These are phyloP conservation scores for Pachysandra terminalis DNA, from an alignment of 164 flowering plant genomes.

Conservation along the genomic window DNA sequence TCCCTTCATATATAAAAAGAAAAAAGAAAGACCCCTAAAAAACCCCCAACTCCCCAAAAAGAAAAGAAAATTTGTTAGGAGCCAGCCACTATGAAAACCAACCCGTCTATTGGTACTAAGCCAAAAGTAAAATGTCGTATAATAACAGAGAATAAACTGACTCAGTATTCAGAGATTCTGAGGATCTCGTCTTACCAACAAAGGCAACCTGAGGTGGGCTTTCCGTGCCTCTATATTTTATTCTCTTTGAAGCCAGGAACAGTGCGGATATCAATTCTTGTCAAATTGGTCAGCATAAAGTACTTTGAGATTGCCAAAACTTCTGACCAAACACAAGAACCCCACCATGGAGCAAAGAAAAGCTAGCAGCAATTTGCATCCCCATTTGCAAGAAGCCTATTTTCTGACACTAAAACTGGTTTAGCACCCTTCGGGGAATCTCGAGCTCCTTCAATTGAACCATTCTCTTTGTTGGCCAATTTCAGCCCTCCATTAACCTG, in stretches of 20 bases:
- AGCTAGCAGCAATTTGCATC: slow-evolving; percentile 41
- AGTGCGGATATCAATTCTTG: neutral
- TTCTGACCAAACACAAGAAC: slow-evolving; percentile 6
- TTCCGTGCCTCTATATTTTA: too few species aligned
- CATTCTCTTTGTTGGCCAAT: slow-evolving; percentile 31
- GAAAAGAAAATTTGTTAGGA: too few species aligned
- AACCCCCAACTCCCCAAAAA: slow-evolving; percentile 4
- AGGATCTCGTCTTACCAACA: too few species aligned
- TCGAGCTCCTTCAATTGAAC: slow-evolving; percentile 25
- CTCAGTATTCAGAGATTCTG: too few species aligned
- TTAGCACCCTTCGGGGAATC: slow-evolving; percentile 37
- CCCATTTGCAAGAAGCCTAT: slow-evolving; percentile 29
- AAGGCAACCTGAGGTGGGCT: too few species aligned
- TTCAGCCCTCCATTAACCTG: slow-evolving; percentile 30
- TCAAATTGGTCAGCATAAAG: too few species aligned
- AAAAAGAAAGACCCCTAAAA: slow-evolving; percentile 9
- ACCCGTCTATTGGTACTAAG: neutral
- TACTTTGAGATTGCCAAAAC: too few species aligned
- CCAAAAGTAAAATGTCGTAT: neutral
- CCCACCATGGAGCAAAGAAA: neutral
- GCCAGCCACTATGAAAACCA: slow-evolving; percentile 13
- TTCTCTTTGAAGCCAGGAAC: neutral
- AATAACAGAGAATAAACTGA: too few species aligned
- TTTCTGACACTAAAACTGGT: slow-evolving; percentile 31
- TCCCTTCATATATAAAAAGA: neutral